These are phyloP conservation scores for Medakamo hakoo DNA, from an alignment of 139 green algal genomes.

Conservation along the genomic window DNA sequence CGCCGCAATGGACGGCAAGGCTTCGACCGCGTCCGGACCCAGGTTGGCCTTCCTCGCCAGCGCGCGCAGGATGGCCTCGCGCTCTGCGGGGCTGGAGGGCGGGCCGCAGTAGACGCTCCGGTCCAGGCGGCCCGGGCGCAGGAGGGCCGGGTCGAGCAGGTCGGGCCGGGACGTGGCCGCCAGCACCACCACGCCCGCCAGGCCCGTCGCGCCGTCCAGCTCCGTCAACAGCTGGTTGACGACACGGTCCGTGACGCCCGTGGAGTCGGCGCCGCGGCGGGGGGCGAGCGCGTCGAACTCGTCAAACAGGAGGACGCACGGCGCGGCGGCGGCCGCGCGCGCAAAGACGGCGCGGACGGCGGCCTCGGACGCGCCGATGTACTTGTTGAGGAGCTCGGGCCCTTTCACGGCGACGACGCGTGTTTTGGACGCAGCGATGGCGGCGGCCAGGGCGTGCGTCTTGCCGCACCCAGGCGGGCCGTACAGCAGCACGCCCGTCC, in stretches of 20 bases:
- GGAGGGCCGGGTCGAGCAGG: slow-evolving; percentile 79
- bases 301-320: slow-evolving; percentile 98
- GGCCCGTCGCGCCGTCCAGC: slow-evolving; percentile 88
- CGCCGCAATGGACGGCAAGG: not conserved
- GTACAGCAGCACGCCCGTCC: slow-evolving; percentile 87
- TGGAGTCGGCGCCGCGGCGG: slow-evolving; percentile 82
- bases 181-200: slow-evolving; percentile 77
- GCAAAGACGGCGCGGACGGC: slow-evolving; percentile 80
- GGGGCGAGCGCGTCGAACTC: slow-evolving; percentile 97
- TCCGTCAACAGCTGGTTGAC: slow-evolving; percentile 96
- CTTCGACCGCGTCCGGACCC: slow-evolving; percentile 24
- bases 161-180: slow-evolving; percentile 81
- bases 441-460: slow-evolving; percentile 72
- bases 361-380: slow-evolving; percentile 87
- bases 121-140: slow-evolving; percentile 72
- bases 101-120: slow-evolving; percentile 44
- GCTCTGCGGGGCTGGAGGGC: slow-evolving; percentile 20
- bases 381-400: slow-evolving; percentile 98
- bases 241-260: slow-evolving; percentile 81
- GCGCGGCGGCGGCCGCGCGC: slow-evolving; percentile 62
- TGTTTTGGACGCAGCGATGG: slow-evolving; percentile 52
- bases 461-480: slow-evolving; percentile 93
- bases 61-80: slow-evolving; percentile 23
- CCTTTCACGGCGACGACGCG: slow-evolving; percentile 69
- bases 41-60: slow-evolving; percentile 25